phyloP scores from a whole-genome alignment of 2,329 filamentous ascomycete genomes.

The Furcasterigmium furcatum region DNA sequence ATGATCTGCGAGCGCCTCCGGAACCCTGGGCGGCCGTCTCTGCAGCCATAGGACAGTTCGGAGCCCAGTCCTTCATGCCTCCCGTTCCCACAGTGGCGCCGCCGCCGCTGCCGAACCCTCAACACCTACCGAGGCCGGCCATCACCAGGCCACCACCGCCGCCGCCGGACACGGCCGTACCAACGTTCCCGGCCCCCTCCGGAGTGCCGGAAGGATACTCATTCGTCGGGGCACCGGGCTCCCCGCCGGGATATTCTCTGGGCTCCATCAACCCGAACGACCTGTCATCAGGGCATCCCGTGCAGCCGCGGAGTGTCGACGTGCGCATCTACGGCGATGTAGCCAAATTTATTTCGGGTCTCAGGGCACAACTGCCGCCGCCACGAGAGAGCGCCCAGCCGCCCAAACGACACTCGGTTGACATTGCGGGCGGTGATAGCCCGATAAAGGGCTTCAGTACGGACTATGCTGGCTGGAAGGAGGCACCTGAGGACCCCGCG shows the following conservation, averaged over 20 bases:
- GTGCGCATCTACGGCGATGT: background rate
- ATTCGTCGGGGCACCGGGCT: background rate
- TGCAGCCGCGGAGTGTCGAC: background rate
- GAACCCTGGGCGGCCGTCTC: background rate
- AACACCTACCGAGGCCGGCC: background rate
- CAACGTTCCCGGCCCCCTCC: background rate
- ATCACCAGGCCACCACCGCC: background rate
- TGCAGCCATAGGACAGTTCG: background rate
- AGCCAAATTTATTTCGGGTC: too few species aligned
- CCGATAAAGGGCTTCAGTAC: background rate
- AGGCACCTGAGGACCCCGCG: too few species aligned
- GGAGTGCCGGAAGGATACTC: background rate
- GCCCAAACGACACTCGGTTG: background rate
- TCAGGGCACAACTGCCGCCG: too few species aligned
- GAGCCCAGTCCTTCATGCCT: background rate
- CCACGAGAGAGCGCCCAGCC: background rate
- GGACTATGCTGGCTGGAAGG: background rate
- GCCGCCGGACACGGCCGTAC: background rate
- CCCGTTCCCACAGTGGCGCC: background rate
- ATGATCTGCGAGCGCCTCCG: background rate
- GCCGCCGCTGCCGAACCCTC: background rate
- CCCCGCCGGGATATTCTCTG: background rate
- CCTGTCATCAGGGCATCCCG: background rate
- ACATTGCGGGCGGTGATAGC: background rate
- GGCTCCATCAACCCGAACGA: background rate